Evolutionary conservation across 2,329 filamentous ascomycete genomes (phyloP), one percentile per base, ranked within the genome.

Genomic region (Fusarium citri): DNA sequence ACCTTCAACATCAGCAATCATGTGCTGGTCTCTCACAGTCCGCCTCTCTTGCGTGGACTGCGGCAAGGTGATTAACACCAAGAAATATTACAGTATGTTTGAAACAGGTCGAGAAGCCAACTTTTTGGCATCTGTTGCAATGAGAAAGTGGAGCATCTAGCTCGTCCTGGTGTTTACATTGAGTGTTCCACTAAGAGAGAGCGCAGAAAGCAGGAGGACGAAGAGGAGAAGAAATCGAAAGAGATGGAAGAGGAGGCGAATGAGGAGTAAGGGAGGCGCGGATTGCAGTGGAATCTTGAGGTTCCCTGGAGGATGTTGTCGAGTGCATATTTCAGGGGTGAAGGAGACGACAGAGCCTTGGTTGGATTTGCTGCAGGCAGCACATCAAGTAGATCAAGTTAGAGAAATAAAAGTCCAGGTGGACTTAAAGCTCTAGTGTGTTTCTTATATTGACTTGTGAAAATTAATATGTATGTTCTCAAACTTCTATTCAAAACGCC

Each of bases 341-440:
- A n/a, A 12, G 10, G 10, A n/a, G 34, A 37, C 1, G 1, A 7
- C 34, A 37, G 10, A n/a, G 34, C 10, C 34, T 11, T 37, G 10
- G 18, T 4, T 6, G 6, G 18, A n/a, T 12, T 11, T 37, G 18
- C 5, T n/a, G 34, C 34, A 11, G 34, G 18, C 9, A 37, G 34
- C 4, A 6, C 1, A 37, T n/a, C 3, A 37, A n/a, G 18, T 37
- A 37, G 34, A n/a, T n/a, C 1, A 37, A 18, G 0, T 1, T 37
- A 37, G 3, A 4, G 5, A 37, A 37, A 37, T n/a, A 7, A 37
- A n/a, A 37, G 34, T n/a, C 34, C 18, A 7, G 16, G 5, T 11
- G 4, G 34, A 37, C 34, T 37, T 11, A 2, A 11, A 37, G 10
- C 7, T 12, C 3, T 1, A 7, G 3, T n/a, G 11, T 11, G 2